A percentile compares a stretch with the other conserved stretches of the same genome.
Conservation (phyloP, 2,329 filamentous ascomycete genomes). For the Aspergillus sp. region DNA sequence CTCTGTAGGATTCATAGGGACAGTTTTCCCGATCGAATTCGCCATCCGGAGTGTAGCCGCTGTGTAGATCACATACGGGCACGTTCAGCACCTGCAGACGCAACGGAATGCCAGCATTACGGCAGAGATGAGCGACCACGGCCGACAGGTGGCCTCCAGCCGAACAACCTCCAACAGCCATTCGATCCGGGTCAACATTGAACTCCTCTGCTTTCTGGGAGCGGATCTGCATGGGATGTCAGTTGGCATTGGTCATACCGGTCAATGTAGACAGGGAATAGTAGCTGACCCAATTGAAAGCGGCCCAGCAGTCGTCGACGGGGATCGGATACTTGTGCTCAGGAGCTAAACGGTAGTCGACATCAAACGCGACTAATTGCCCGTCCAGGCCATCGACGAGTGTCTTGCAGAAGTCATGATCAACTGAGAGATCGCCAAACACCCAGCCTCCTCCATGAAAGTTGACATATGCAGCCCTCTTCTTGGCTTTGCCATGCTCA, state of each 20-base stretch:
- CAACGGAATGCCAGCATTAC: constrained; percentile 39
- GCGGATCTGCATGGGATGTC: constrained; percentile 29
- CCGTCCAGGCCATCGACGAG: constrained; percentile 41
- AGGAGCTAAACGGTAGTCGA: constrained; percentile 47
- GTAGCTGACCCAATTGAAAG: constrained; percentile 41
- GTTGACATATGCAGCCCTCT: constrained; percentile 45
- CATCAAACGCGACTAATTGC: constrained; percentile 47
- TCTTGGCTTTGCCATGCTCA: constrained; percentile 28
- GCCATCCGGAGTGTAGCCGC: constrained; percentile 38
- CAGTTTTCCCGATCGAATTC: constrained; percentile 38
- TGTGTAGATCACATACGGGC: constrained; percentile 40
- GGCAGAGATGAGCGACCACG: constrained; percentile 42
- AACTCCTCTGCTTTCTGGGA: constrained; percentile 36
- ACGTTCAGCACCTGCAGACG: constrained; percentile 42
- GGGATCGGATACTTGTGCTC: constrained; percentile 43
- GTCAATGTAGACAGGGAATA: neutral
- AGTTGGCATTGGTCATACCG: constrained; percentile 2
- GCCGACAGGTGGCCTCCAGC: constrained; percentile 45
- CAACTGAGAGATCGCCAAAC: constrained; percentile 42
- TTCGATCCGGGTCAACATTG: constrained; percentile 36
- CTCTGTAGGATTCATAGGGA: constrained; percentile 44
- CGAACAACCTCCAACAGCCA: constrained; percentile 44
- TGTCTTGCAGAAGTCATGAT: constrained; percentile 47
- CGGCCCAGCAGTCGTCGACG: constrained; percentile 44
- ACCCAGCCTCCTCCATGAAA: constrained; percentile 49